Evolutionary conservation across 2,329 filamentous ascomycete species (phyloP), one percentile per base, ranked within the genome.

Genomic region (Emericellopsis cladophorae): DNA sequence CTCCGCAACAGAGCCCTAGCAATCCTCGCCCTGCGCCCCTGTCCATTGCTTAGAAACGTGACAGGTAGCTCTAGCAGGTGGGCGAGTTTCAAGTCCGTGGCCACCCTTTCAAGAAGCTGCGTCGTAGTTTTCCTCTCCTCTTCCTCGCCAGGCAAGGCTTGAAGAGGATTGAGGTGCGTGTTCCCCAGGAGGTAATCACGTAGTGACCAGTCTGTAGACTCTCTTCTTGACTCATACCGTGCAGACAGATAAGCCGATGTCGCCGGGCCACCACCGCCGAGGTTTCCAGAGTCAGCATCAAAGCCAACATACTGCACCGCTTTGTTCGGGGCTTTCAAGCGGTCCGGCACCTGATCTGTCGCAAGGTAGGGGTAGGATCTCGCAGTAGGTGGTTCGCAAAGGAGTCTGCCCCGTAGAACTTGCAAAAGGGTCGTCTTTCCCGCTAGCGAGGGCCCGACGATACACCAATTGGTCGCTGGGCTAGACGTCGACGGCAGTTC

Each of bases 241-340:
- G 88, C 88, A 44, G 85, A 88, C 15, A 96, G 65, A 56, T 95
- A 95, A 5, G 87, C 81, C 16, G 84, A 83, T n/a, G 76, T 38
- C n/a, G 40, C 69, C 0, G 73, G 70, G 6, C 69, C 70, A 2
- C 72, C 69, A 6, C 74, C 63, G 0, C 55, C 52, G 12, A 74
- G 62, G 38, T 68, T 62, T 6, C 71, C 70, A 22, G 77, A 72
- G 49, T 89, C 84, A 2, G 77, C 79, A 53, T 87, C 84, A 54
- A 96, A 96, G 0, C 92, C 90, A 9, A 96, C 88, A 66, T 95
- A 90, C 50, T 81, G 80, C 43, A 98, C 82, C 0, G 87, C 87
- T 48, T 70, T 70, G 11, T 68, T 67, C 0, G 83, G 76, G 40
- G 67, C 72, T 36, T 74, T 70, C 37, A 84, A 58, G 3, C 67